A percentile compares a stretch with the other conserved stretches of the same genome.
These are phyloP conservation scores for Trichoderma atrobrunneum DNA, from an alignment of 2,329 filamentous ascomycete genomes.

Conservation along the genomic window DNA sequence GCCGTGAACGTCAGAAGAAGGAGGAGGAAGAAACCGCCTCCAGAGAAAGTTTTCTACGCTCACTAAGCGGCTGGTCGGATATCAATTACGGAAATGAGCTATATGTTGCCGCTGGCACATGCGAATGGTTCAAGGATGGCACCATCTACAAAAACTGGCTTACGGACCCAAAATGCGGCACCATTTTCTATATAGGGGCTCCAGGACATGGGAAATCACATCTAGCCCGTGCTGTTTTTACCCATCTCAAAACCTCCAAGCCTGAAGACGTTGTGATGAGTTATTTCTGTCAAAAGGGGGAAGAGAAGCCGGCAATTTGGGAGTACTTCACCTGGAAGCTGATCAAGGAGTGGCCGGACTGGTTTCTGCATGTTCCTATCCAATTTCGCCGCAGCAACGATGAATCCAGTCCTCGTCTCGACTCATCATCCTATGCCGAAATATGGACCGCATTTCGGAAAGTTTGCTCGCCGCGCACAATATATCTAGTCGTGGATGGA, in stretches of 20 bases:
- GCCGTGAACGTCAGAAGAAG: background rate
- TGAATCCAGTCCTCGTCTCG: constrained; percentile 6
- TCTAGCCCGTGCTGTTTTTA: constrained; percentile 23
- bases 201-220: constrained; percentile 26
- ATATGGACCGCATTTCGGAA: constrained; percentile 23
- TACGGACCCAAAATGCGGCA: constrained; percentile 14
- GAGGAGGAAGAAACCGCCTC: background rate
- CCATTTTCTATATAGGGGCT: constrained; percentile 20
- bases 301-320: constrained; percentile 23
- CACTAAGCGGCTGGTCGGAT: constrained; percentile 22
- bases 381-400: constrained; percentile 18
- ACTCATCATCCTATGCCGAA: constrained; percentile 20
- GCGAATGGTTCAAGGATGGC: constrained; percentile 23
- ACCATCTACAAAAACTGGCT: constrained; percentile 22
- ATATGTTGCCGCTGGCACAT: constrained; percentile 19
- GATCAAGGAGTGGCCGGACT: constrained; percentile 18
- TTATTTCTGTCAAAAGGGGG: constrained; percentile 24
- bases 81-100: constrained; percentile 20
- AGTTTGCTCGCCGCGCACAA: background rate
- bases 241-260: constrained; percentile 20
- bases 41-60: constrained; percentile 19
- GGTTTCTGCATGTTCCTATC: constrained; percentile 21
- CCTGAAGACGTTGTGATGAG: constrained; percentile 22
- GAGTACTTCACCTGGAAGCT: constrained; percentile 25
- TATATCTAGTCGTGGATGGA: constrained; percentile 27